Evolutionary conservation across 345 rosid genomes (phyloP).

Genomic region (Populus deltoides): DNA sequence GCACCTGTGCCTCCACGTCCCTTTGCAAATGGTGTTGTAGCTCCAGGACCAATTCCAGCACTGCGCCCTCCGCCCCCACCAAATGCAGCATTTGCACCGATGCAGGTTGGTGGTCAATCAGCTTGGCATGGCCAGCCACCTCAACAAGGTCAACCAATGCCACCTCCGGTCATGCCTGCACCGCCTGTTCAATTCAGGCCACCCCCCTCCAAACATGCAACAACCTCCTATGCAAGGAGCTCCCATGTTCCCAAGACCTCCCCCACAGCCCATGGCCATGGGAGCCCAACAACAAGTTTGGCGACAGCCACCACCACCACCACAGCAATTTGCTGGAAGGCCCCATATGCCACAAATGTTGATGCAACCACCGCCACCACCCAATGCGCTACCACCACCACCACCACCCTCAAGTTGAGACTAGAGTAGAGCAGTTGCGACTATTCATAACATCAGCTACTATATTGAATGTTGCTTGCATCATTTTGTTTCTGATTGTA

Average conservation of each 20-base stretch:
- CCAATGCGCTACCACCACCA: constrained; percentile 22
- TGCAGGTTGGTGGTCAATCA: constrained; percentile 50
- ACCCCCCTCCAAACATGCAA: constrained; percentile 61
- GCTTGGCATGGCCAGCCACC: constrained; percentile 73
- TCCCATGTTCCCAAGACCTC: constrained; percentile 46
- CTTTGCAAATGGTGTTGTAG: constrained; percentile 56
- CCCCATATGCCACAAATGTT: constrained; percentile 55
- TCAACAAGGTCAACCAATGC: constrained; percentile 55
- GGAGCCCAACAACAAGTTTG: constrained; percentile 51
- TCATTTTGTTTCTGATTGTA: background rate
- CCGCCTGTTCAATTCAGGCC: constrained; percentile 75
- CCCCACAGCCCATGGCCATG: constrained; percentile 79
- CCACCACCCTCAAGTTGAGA: constrained; percentile 20
- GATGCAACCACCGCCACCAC: constrained; percentile 66
- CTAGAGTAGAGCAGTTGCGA: background rate
- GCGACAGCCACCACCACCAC: constrained; percentile 62
- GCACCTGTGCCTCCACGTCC: constrained; percentile 67
- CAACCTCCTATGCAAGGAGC: constrained; percentile 58
- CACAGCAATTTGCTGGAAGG: constrained; percentile 52
- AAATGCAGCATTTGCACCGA: constrained; percentile 43
- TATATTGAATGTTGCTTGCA: background rate
- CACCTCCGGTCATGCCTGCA: constrained; percentile 48
- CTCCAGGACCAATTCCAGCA: constrained; percentile 46
- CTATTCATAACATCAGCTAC: background rate
- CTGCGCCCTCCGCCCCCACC: constrained; percentile 76